Base-by-base conservation (phyloP, 331 rosid species). In the Quercus lobata region DNA sequence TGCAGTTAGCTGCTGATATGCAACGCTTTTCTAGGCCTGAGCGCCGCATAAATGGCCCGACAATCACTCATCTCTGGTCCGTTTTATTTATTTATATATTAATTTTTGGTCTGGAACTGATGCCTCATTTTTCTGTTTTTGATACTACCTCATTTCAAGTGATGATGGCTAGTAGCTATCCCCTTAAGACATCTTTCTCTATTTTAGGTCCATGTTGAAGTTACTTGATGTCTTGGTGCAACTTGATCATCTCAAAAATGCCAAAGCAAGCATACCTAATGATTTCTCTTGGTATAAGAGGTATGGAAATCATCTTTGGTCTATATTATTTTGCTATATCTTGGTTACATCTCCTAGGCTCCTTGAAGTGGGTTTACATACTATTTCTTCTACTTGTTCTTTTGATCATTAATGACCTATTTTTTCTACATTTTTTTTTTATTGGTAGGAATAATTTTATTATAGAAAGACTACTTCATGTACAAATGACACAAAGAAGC, bases 1-100 rank as follows among this genome's bases (percentile, higher is more conserved):
- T 83, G 92, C 92, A 95, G 99, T 84, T 95, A 81, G 99, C 97
- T 79, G 88, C 99, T 41, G 99, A 95, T 82, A 92, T 95, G 99
- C 99, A 95, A 83, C 96, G 99, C 58, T 95, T 95, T 87, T 95
- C 99, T 76, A 88, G 99, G 87, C 99, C 97, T n/a, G 99, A 93
- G 89, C 87, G 99, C 60, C 97, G 97, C 82, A 93, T 95, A 57
- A 95, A 95, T 87, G 99, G 99, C 72, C 99, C 99, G 34, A 88
- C 99, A 80, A 83, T 93, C 75, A 91, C 97, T 80, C 99, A 95
- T 87, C 89, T 95, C 30, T 95, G 99, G 99, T 95, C 69, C 78
- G 92, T 83, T 71, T 66, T 80, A 57, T 66, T 55, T 78, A 58
- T 76, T 74, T 65, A 41, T 41, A 41, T 9, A 41, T 41, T 41